Base-by-base conservation (phyloP, 345 rosid species). In the Arabidopsis arenosa region DNA sequence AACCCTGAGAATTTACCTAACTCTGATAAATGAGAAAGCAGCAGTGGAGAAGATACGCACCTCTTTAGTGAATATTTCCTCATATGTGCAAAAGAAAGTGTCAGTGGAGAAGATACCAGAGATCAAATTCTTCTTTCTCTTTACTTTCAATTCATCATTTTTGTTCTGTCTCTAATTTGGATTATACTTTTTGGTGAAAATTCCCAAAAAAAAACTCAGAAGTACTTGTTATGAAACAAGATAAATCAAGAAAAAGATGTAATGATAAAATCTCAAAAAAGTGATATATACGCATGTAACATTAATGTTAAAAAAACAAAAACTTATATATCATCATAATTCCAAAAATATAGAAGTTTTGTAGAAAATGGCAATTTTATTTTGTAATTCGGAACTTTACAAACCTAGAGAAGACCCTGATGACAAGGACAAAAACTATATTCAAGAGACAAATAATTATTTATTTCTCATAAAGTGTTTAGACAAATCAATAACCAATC, bases 351-450 rank as follows among this genome's bases (percentile, higher is more conserved):
- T 17, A 45, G n/a, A n/a, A 41, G 0, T 17, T 68, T 30, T 41
- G 15, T 17, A 56, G 61, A 56, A 56, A 69, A 26, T 15, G 55
- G 21, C 32, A 28, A 9, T 40, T 39, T 9, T 9, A 40, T 9
- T 40, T 40, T 3, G 10, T 9, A 40, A 67, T 52, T 55, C 37
- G 60, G 40, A 69, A 14, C 15, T 41, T 56, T 43, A 17, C 9
- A 69, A 6, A 69, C 14, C 9, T 44, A 37, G 32, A 70, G 6
- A 71, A 59, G 48, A 71, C 28, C 58, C 23, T 71, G 43, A 49
- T 62, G 61, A 51, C 33, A 72, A 51, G 59, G 61, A 60, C 21
- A 30, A 72, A 68, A 51, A 44, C 21, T 61, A 61, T 26, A 28
- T 7, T 28, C 69, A 51, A 51, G 43, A 37, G 61, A 52, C 40